Evolutionary conservation across 2,329 filamentous ascomycete species (phyloP).

Genomic region (Colletotrichum camelliae): DNA sequence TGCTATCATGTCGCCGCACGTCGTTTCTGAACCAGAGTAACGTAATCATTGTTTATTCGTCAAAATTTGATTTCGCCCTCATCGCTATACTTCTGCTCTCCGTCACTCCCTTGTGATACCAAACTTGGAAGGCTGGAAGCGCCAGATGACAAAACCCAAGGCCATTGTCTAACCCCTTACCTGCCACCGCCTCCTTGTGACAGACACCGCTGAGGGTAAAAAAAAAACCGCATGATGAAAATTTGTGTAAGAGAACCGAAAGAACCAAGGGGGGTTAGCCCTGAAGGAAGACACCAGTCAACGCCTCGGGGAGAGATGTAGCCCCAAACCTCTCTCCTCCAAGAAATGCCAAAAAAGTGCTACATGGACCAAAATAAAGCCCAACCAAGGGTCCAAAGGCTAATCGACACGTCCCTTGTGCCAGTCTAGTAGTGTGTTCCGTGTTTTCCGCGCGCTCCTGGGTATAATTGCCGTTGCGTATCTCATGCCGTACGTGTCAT

Average conservation of each 20-base stretch:
- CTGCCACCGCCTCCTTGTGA: not conserved
- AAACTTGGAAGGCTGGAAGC: not conserved
- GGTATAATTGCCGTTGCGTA: constrained; percentile 20
- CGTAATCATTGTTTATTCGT: not conserved
- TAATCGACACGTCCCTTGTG: not conserved
- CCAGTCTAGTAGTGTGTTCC: constrained; percentile 5
- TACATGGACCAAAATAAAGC: not conserved
- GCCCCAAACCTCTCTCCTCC: not conserved
- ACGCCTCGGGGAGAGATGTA: not conserved
- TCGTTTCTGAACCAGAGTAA: not conserved
- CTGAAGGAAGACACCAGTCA: constrained; percentile 1
- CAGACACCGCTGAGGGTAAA: not conserved
- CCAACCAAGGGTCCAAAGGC: not conserved
- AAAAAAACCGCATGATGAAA: not conserved
- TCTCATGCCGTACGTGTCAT: constrained; percentile 18
- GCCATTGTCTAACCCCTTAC: not conserved
- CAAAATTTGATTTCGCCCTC: not conserved
- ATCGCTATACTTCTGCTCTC: not conserved
- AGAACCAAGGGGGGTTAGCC: not conserved
- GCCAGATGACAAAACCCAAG: not conserved
- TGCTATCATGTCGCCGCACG: not conserved
- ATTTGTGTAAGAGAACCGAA: not conserved
- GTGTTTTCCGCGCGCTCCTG: constrained; percentile 18
- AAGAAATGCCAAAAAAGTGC: constrained; percentile 1
- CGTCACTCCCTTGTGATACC: not conserved